These are phyloP conservation scores for Brassica carinata DNA, from an alignment of 345 rosid genomes.

Conservation along the genomic window DNA sequence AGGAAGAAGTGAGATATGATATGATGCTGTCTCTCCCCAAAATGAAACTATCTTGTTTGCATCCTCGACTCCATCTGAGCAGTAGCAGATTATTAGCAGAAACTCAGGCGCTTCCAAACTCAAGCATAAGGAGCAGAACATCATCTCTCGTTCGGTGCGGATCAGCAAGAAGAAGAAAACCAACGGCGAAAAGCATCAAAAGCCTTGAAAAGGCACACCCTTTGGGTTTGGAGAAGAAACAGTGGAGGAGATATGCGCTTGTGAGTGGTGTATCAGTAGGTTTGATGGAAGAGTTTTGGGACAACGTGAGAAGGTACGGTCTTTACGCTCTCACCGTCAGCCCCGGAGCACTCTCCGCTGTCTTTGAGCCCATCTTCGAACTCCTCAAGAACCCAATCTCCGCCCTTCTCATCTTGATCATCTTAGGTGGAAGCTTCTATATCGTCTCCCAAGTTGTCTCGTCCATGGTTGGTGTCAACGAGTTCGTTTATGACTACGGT, in stretches of 20 bases:
- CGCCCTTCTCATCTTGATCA: conserved; percentile 62
- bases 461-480: conserved; percentile 82
- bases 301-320: conserved; percentile 90
- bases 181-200: neutral
- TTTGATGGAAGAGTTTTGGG: conserved; percentile 92
- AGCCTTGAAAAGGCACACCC: conserved; percentile 22
- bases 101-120: conserved; percentile 24
- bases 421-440: conserved; percentile 65
- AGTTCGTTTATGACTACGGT: conserved; percentile 64
- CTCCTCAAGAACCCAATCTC: conserved; percentile 85
- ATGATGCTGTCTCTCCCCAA: conserved; percentile 26
- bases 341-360: conserved; percentile 79
- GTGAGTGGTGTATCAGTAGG: conserved; percentile 65
- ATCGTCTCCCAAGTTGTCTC: conserved; percentile 76
- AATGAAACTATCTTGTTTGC: conserved; percentile 30
- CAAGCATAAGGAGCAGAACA: conserved; percentile 12
- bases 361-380: conserved; percentile 63
- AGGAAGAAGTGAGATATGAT: neutral
- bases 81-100: conserved; percentile 6
- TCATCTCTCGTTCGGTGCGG: neutral
- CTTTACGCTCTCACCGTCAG: conserved; percentile 94
- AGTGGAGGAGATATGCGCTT: conserved; percentile 42
- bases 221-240: conserved; percentile 36
- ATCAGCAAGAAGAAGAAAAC: conserved; percentile 21
- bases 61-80: conserved; percentile 27